Evolutionary conservation across 2,329 filamentous ascomycete genomes (phyloP).

Genomic region (Zasmidium cellare): DNA sequence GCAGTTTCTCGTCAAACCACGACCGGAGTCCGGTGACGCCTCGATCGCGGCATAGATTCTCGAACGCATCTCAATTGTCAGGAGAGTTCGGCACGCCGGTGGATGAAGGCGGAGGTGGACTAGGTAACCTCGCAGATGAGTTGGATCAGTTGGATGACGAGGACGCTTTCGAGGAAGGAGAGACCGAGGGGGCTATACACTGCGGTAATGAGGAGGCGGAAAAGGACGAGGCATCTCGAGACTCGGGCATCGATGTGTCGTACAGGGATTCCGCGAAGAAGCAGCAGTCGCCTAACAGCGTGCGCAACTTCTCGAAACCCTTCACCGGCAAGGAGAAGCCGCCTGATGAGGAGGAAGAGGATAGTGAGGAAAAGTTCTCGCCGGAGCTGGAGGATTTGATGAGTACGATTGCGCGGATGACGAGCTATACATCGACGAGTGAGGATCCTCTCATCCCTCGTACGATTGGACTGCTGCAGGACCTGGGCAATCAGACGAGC

Average conservation of each 20-base stretch:
- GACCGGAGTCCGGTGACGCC: constrained; percentile 46
- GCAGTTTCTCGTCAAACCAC: constrained; percentile 44
- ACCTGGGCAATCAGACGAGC: constrained; percentile 35
- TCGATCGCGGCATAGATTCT: constrained; percentile 38
- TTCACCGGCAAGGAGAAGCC: constrained; percentile 21
- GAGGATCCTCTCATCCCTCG: constrained; percentile 36
- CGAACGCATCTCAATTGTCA: constrained; percentile 34
- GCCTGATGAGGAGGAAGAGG: constrained; percentile 23
- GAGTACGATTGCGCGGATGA: constrained; percentile 35
- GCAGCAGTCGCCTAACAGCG: constrained; percentile 54
- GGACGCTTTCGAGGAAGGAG: constrained; percentile 30
- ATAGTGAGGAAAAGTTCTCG: constrained; percentile 42
- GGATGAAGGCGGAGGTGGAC: constrained; percentile 51
- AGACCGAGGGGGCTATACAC: constrained; percentile 21
- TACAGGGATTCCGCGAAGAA: constrained; percentile 37
- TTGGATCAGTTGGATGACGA: constrained; percentile 66
- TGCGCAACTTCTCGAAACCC: constrained; percentile 36
- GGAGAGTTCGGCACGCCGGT: constrained; percentile 41
- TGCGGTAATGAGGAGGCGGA: constrained; percentile 20
- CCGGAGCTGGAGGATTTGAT: constrained; percentile 37
- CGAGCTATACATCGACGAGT: constrained; percentile 28
- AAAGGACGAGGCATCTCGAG: constrained; percentile 39
- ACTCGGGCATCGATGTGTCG: constrained; percentile 48
- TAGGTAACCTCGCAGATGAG: constrained; percentile 80
- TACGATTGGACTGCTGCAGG: constrained; percentile 33